Conservation (phyloP, 345 rosid species). For the Leavenworthia alabamica region DNA sequence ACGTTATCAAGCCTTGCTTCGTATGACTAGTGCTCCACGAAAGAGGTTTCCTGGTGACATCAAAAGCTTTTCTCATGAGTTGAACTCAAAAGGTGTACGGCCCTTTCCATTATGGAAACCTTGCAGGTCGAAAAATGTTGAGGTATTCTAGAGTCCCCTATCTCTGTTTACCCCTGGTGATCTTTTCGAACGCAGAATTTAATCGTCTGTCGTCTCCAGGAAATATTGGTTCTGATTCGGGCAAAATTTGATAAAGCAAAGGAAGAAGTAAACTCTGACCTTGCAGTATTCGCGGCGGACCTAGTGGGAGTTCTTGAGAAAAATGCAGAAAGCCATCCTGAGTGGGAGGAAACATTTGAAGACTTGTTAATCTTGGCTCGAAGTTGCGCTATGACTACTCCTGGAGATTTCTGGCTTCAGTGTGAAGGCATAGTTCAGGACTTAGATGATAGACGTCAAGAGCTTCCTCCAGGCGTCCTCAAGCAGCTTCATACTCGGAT, state of each 20-base stretch:
- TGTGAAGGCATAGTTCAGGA: conserved; percentile 99
- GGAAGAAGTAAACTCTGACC: conserved; percentile 99
- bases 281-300: conserved; percentile 95
- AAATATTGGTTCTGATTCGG: conserved; percentile 70
- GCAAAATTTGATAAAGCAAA: conserved; percentile 95
- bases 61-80: conserved; percentile 98
- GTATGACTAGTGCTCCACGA: conserved; percentile 90
- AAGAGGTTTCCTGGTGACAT: conserved; percentile 94
- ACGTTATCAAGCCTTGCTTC: conserved; percentile 94
- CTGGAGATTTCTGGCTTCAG: conserved; percentile 99
- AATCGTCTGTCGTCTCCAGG: conserved; percentile 46
- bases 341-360: conserved; percentile 97
- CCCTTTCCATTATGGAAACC: conserved; percentile 97
- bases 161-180: background rate
- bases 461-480: conserved; percentile 81
- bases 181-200: conserved; percentile 9
- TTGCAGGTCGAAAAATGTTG: conserved; percentile 78
- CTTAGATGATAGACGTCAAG: conserved; percentile 96
- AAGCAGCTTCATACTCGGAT: conserved; percentile 94
- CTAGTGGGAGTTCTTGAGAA: conserved; percentile 94
- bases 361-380: conserved; percentile 94
- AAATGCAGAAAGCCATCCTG: conserved; percentile 96
- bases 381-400: conserved; percentile 84
- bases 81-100: conserved; percentile 94
- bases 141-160: conserved; percentile 41